A percentile compares a stretch with the other conserved stretches of the same genome.
Conservation (phyloP, 768 basidiomycete genomes). For the Mycena belliarum region DNA sequence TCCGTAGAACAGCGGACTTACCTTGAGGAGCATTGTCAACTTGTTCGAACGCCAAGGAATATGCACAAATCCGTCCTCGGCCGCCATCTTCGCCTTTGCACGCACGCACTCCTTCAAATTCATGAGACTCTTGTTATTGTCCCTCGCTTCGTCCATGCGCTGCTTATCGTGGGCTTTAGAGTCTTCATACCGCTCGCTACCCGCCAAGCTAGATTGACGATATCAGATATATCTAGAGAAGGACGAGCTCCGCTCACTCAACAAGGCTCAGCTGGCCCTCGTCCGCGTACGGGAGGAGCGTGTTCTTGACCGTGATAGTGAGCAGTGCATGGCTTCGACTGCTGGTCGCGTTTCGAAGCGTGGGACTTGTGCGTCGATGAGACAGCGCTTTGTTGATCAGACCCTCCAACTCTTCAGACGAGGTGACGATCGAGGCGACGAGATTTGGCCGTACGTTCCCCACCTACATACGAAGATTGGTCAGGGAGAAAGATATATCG, state of each 20-base stretch:
- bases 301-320: slow-evolving; percentile 35
- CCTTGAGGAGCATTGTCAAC: slow-evolving; percentile 37
- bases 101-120: slow-evolving; percentile 39
- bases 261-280: slow-evolving; percentile 37
- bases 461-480: slow-evolving; percentile 4
- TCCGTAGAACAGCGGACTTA: too few species aligned
- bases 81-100: slow-evolving; percentile 37
- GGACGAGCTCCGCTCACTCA: slow-evolving; percentile 27
- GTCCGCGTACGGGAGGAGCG: slow-evolving; percentile 32
- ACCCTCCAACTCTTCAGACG: slow-evolving; percentile 31
- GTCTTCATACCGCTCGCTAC: slow-evolving; percentile 38
- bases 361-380: slow-evolving; percentile 32
- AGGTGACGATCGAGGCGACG: slow-evolving; percentile 25
- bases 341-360: slow-evolving; percentile 31
- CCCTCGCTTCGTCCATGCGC: slow-evolving; percentile 35
- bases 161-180: slow-evolving; percentile 36
- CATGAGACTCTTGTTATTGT: slow-evolving; percentile 39
- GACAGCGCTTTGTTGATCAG: slow-evolving; percentile 30
- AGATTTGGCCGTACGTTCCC: slow-evolving; percentile 32
- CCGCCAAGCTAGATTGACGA: slow-evolving; percentile 29
- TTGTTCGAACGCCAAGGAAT: slow-evolving; percentile 37
- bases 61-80: slow-evolving; percentile 38
- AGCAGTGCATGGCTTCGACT: slow-evolving; percentile 38
- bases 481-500: too few species aligned
- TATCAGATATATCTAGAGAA: neutral